Evolutionary conservation across 2,329 filamentous ascomycete genomes (phyloP).

Genomic region (Sarocladium kiliense): DNA sequence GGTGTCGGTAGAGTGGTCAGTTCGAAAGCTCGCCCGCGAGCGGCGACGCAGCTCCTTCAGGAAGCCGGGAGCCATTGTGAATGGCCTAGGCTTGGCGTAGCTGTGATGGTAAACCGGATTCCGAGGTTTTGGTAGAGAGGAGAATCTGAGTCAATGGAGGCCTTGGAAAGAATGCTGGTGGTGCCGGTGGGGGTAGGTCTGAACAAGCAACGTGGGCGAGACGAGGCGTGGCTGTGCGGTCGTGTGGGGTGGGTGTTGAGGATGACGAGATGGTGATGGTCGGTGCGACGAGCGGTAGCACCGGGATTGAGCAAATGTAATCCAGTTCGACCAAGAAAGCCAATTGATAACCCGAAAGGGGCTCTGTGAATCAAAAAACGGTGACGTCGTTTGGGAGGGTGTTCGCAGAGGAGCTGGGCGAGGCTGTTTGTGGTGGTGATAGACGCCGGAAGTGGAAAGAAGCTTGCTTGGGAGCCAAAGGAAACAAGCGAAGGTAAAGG

Average conservation of each 20-base stretch:
- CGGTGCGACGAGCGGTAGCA: background rate
- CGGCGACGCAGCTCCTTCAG: slow-evolving; percentile 69
- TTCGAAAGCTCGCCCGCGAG: slow-evolving; percentile 69
- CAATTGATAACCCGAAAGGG: background rate
- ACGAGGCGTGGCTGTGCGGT: background rate
- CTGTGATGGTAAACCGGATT: background rate
- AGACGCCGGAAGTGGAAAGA: slow-evolving; percentile 7
- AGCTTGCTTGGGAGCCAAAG: background rate
- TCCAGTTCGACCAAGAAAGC: background rate
- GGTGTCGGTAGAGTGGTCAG: slow-evolving; percentile 55
- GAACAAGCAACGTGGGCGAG: slow-evolving; percentile 1
- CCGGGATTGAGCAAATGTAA: slow-evolving; percentile 1
- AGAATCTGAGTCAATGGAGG: background rate
- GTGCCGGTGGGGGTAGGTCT: background rate
- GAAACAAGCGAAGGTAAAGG: background rate
- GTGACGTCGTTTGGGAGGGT: background rate
- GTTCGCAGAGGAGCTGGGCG: background rate
- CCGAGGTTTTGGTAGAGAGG: background rate
- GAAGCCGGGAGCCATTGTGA: slow-evolving; percentile 5
- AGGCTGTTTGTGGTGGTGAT: slow-evolving; percentile 2
- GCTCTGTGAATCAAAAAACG: background rate
- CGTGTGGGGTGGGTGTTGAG: slow-evolving; percentile 7
- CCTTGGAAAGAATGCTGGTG: background rate
- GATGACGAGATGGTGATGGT: slow-evolving; percentile 4
- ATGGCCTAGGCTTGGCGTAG: background rate